Conservation (phyloP, 345 rosid species). For the Brassica napus region DNA sequence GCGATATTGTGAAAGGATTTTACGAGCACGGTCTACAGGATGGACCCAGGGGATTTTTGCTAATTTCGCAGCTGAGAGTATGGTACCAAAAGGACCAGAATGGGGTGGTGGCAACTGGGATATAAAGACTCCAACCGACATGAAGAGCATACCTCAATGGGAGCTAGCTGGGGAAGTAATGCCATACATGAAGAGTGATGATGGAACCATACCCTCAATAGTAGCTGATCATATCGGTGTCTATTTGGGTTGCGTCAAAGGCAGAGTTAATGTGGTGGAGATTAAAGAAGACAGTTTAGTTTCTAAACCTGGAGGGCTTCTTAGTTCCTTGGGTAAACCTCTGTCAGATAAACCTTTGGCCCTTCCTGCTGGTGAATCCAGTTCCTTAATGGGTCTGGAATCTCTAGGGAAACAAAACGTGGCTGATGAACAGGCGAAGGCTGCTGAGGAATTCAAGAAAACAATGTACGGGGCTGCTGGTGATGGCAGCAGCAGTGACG, state of each 20-base stretch:
- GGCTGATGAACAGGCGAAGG: constrained; percentile 89
- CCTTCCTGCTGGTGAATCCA: constrained; percentile 49
- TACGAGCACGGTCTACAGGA: constrained; percentile 90
- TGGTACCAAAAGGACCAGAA: constrained; percentile 97
- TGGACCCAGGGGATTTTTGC: constrained; percentile 99
- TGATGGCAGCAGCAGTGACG: constrained; percentile 96
- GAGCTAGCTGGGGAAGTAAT: constrained; percentile 93
- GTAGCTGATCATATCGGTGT: constrained; percentile 90
- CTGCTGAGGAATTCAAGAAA: constrained; percentile 98
- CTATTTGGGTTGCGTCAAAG: constrained; percentile 88
- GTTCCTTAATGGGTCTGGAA: constrained; percentile 83
- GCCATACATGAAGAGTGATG: constrained; percentile 98
- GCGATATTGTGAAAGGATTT: constrained; percentile 89
- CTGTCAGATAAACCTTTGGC: constrained; percentile 49
- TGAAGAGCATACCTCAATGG: constrained; percentile 91
- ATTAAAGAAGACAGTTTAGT: constrained; percentile 84
- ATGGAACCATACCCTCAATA: constrained; percentile 87
- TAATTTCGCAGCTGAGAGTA: constrained; percentile 98
- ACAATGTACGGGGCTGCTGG: constrained; percentile 73
- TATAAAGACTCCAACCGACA: constrained; percentile 80
- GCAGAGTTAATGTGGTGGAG: constrained; percentile 87
- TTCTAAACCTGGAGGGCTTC: constrained; percentile 56
- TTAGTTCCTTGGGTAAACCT: constrained; percentile 49
- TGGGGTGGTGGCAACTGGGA: constrained; percentile 99
- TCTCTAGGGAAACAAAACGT: constrained; percentile 56